A percentile compares a stretch with the other conserved stretches of the same genome.
phyloP scores from a whole-genome alignment of 2,329 filamentous ascomycete species.

The Ambrosiella xylebori region DNA sequence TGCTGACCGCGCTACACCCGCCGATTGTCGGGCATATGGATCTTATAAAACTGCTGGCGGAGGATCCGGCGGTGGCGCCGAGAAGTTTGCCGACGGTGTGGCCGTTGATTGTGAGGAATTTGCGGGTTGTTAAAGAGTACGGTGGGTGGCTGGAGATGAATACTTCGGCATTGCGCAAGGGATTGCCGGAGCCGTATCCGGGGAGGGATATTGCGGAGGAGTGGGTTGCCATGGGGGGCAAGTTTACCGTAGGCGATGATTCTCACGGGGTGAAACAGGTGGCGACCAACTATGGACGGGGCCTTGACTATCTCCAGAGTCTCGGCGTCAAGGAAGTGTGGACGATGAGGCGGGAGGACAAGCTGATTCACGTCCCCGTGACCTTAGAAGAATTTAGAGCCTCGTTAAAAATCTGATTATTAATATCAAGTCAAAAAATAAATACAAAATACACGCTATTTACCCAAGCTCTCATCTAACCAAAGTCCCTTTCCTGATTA shows the following conservation, averaged over 20 bases:
- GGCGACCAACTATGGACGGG: slow-evolving; percentile 61
- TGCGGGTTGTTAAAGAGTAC: slow-evolving; percentile 52
- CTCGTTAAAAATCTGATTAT: slow-evolving; percentile 14
- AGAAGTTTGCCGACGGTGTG: slow-evolving; percentile 47
- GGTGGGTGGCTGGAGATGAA: slow-evolving; percentile 83
- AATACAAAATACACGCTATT: background rate
- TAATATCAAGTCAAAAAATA: background rate
- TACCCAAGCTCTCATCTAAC: background rate
- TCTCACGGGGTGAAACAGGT: slow-evolving; percentile 81
- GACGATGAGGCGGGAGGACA: slow-evolving; percentile 28
- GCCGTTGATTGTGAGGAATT: slow-evolving; percentile 55
- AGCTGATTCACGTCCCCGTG: slow-evolving; percentile 28
- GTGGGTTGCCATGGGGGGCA: slow-evolving; percentile 56
- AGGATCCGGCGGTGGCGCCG: slow-evolving; percentile 46
- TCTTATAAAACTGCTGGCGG: slow-evolving; percentile 65
- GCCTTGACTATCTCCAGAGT: slow-evolving; percentile 51
- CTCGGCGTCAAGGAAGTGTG: slow-evolving; percentile 48
- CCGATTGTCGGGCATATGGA: slow-evolving; percentile 87
- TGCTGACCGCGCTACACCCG: slow-evolving; percentile 56
- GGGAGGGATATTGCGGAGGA: slow-evolving; percentile 56
- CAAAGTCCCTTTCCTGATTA: background rate
- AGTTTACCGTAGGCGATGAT: slow-evolving; percentile 86
- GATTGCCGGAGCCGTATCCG: slow-evolving; percentile 80
- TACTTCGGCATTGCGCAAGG: slow-evolving; percentile 72
- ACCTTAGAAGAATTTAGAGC: slow-evolving; percentile 24